These are phyloP conservation scores for Sparassis latifolia DNA, from an alignment of 1,284 basidiomycete genomes.

Conservation along the genomic window DNA sequence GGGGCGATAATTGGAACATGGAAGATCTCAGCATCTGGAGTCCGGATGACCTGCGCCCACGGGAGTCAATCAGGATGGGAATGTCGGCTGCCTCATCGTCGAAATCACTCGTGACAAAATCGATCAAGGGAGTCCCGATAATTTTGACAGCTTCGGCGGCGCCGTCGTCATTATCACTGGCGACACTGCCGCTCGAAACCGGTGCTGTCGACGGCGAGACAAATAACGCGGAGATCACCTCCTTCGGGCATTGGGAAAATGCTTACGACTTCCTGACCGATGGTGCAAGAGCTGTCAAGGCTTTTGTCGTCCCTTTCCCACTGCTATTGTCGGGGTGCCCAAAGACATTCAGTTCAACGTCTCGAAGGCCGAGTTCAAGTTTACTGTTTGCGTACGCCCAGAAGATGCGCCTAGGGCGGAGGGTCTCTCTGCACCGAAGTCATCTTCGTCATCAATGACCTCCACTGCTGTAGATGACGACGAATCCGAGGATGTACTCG, in stretches of 20 bases:
- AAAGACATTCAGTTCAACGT: conserved; percentile 74
- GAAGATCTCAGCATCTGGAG: conserved; percentile 94
- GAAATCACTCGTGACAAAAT: conserved; percentile 13
- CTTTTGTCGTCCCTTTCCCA: conserved; percentile 78
- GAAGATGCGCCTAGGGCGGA: conserved; percentile 36
- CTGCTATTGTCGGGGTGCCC: conserved; percentile 65
- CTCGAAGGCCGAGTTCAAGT: conserved; percentile 58
- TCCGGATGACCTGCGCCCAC: conserved; percentile 56
- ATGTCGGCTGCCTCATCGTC: conserved; percentile 26
- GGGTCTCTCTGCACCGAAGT: conserved; percentile 7
- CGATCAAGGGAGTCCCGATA: conserved; percentile 12
- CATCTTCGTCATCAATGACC: neutral
- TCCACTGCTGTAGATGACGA: conserved; percentile 15
- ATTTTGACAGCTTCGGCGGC: conserved; percentile 15
- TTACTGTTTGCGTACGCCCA: conserved; percentile 54
- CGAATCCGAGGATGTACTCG: conserved; percentile 30
- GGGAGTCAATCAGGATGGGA: conserved; percentile 21
- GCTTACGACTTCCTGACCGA: conserved; percentile 70
- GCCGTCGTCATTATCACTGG: conserved; percentile 27
- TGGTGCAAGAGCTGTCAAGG: conserved; percentile 76
- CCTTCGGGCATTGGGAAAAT: conserved; percentile 29
- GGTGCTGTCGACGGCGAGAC: conserved; percentile 6
- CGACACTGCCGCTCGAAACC: conserved; percentile 21
- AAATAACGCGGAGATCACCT: conserved; percentile 6
- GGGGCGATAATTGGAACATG: conserved; percentile 96